These are phyloP conservation scores for Spatholobus suberectus DNA, from an alignment of 306 rosid species.

Conservation along the genomic window DNA sequence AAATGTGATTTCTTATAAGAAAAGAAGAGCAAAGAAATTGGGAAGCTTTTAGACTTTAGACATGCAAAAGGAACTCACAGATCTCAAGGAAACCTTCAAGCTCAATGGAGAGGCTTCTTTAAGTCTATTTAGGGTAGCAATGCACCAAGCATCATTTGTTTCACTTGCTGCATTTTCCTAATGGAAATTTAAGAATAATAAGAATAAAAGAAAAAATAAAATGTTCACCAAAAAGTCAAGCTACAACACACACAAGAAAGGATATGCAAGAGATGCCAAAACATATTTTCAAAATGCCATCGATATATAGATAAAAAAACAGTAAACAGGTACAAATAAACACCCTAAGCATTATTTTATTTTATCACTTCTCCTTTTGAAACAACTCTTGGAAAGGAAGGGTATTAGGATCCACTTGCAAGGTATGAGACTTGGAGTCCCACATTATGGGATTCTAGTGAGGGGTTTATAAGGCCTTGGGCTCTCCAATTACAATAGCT, in stretches of 20 bases:
- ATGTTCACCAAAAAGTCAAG: slow-evolving; percentile 1
- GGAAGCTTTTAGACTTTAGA: slow-evolving; percentile 5
- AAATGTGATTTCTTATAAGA: slow-evolving; percentile 1
- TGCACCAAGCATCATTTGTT: slow-evolving; percentile 85
- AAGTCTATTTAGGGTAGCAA: slow-evolving; percentile 66
- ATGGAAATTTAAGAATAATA: slow-evolving; percentile 16
- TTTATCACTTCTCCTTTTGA: not conserved
- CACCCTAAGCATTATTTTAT: not conserved
- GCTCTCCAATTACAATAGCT: too few species aligned
- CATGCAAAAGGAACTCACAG: slow-evolving; percentile 63
- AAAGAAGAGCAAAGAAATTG: not conserved
- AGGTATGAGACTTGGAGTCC: too few species aligned
- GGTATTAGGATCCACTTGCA: too few species aligned
- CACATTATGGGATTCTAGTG: too few species aligned
- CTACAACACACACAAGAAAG: not conserved
- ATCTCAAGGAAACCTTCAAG: slow-evolving; percentile 88
- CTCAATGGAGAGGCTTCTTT: slow-evolving; percentile 92
- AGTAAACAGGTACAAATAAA: not conserved
- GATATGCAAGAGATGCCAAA: slow-evolving; percentile 16
- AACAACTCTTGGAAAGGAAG: too few species aligned
- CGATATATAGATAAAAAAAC: not conserved
- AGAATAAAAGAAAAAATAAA: not conserved
- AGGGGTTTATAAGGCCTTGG: too few species aligned
- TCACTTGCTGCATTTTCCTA: slow-evolving; percentile 74
- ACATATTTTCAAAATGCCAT: slow-evolving; percentile 20